A percentile compares a stretch with the other conserved stretches of the same genome.
Conservation (phyloP, 169 alveolate genomes). For the Eimeria brunetti region DNA sequence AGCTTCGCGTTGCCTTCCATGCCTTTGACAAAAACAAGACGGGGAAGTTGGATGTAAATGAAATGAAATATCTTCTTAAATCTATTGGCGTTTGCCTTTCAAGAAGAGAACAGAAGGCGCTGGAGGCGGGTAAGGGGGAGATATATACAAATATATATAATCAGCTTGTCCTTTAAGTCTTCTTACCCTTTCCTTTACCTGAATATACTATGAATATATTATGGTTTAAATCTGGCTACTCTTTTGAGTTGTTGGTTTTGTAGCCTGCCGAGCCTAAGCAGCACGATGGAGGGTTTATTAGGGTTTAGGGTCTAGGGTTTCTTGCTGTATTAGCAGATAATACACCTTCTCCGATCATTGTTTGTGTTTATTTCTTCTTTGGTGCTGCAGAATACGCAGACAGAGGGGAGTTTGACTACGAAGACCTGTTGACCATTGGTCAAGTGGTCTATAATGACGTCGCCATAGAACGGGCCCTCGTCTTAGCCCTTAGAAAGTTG, state of each 20-base stretch:
- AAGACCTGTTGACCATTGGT: slow-evolving; percentile 75
- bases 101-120: slow-evolving; percentile 40
- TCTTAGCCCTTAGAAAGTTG: slow-evolving; percentile 65
- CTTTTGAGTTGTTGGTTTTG: too few species aligned
- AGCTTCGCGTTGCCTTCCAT: slow-evolving; percentile 78
- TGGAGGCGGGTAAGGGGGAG: slow-evolving; percentile 33
- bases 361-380: neutral
- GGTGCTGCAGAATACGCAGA: slow-evolving; percentile 47
- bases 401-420: slow-evolving; percentile 78
- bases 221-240: too few species aligned
- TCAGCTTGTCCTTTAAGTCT: neutral
- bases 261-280: too few species aligned
- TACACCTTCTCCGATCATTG: too few species aligned
- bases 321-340: too few species aligned
- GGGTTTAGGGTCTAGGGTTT: neutral
- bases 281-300: neutral
- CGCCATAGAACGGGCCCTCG: slow-evolving; percentile 79
- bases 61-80: slow-evolving; percentile 69
- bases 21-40: slow-evolving; percentile 73
- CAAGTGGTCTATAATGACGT: slow-evolving; percentile 81
- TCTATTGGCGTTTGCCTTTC: slow-evolving; percentile 78
- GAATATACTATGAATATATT: too few species aligned
- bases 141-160: too few species aligned
- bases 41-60: slow-evolving; percentile 40
- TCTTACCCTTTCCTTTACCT: neutral